These are phyloP conservation scores for Phoenix roebelenii DNA, from an alignment of 176 grass and related monocot genomes.

Conservation along the genomic window DNA sequence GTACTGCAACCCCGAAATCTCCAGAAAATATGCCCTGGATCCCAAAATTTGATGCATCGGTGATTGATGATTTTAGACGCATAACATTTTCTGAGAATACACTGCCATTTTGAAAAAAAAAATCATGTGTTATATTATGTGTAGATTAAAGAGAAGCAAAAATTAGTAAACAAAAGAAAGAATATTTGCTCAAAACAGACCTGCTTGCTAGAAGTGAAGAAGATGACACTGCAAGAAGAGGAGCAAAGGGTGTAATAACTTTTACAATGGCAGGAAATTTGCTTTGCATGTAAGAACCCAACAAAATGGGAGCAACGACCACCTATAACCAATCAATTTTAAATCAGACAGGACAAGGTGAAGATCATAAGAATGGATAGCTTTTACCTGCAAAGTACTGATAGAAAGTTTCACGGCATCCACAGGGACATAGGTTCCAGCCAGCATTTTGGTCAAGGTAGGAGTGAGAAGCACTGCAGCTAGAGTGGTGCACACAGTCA, in stretches of 20 bases:
- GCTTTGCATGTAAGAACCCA: conserved; percentile 62
- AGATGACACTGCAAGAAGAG: conserved; percentile 61
- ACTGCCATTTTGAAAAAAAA: conserved; percentile 20
- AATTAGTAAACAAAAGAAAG: background rate
- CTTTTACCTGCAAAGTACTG: conserved; percentile 72
- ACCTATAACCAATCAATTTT: conserved; percentile 29
- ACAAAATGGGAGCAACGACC: conserved; percentile 70
- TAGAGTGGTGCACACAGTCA: conserved; percentile 71
- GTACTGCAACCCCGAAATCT: conserved; percentile 28
- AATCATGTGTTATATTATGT: background rate
- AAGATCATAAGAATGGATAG: background rate
- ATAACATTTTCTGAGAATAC: conserved; percentile 86
- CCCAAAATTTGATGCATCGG: conserved; percentile 18
- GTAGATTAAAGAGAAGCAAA: background rate
- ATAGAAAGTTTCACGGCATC: conserved; percentile 49
- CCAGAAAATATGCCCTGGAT: conserved; percentile 26
- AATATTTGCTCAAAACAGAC: conserved; percentile 17
- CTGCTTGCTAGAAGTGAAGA: conserved; percentile 72
- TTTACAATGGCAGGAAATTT: conserved; percentile 56
- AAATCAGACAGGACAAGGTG: conserved; percentile 1
- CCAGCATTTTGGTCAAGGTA: conserved; percentile 65
- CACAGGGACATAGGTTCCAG: conserved; percentile 65
- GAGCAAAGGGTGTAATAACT: conserved; percentile 50
- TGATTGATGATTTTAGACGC: conserved; percentile 39
- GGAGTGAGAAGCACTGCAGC: conserved; percentile 61